Percentiles rank a stretch among this genome's conserved stretches.
These are phyloP conservation scores for Harringtonia lauricola DNA, from an alignment of 2,329 filamentous ascomycete species.

Conservation along the genomic window DNA sequence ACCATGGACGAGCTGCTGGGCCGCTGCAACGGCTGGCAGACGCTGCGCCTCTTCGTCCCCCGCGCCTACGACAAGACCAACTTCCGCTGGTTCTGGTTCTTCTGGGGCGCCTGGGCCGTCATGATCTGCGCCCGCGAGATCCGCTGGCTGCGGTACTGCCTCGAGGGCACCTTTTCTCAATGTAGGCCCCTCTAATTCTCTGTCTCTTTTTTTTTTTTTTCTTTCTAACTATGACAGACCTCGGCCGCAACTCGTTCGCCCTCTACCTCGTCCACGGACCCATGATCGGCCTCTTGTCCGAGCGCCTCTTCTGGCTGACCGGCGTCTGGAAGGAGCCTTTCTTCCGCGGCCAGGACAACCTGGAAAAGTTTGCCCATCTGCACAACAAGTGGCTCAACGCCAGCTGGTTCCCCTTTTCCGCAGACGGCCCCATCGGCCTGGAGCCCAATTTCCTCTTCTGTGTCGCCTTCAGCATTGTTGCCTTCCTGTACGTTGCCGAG, in stretches of 20 bases:
- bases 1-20: slow-evolving; percentile 26
- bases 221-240: too few relatives aligned
- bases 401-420: slow-evolving; percentile 40
- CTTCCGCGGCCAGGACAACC: not conserved
- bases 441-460: slow-evolving; percentile 47
- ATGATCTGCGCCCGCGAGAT: slow-evolving; percentile 44
- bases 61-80: slow-evolving; percentile 42
- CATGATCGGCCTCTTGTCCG: slow-evolving; percentile 44
- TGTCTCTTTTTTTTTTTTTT: too few relatives aligned
- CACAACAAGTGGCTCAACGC: slow-evolving; percentile 43
- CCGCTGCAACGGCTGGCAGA: slow-evolving; percentile 47
- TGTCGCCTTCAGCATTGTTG: slow-evolving; percentile 45
- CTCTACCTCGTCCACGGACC: slow-evolving; percentile 55
- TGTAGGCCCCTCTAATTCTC: slow-evolving; percentile 14
- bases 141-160: slow-evolving; percentile 43
- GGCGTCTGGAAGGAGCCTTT: not conserved
- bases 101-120: slow-evolving; percentile 46
- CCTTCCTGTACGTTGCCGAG: slow-evolving; percentile 47
- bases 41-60: slow-evolving; percentile 48
- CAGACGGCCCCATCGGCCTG: slow-evolving; percentile 44
- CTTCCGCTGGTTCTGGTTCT: slow-evolving; percentile 44
- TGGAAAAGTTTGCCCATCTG: slow-evolving; percentile 32
- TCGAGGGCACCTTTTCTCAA: slow-evolving; percentile 45
- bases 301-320: slow-evolving; percentile 35
- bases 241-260: slow-evolving; percentile 25